phyloP scores from a whole-genome alignment of 2,329 filamentous ascomycete genomes.

The Neocatenulostroma microsporum region DNA sequence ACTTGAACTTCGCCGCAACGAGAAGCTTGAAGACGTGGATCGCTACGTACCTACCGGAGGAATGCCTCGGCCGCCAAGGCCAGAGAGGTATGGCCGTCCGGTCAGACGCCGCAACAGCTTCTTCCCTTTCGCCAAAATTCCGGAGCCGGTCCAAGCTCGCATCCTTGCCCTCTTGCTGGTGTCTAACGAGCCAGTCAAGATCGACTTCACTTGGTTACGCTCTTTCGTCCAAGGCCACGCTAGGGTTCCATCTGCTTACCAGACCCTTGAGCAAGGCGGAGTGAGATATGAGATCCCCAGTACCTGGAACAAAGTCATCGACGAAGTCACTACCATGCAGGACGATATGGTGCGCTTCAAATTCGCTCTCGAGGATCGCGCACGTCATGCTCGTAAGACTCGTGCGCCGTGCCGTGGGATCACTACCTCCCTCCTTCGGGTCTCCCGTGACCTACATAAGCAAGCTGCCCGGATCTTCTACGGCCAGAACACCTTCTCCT shows the following conservation, averaged over 20 bases:
- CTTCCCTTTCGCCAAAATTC: conserved; percentile 13
- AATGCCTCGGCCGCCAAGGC: too few relatives aligned
- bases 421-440: conserved; percentile 10
- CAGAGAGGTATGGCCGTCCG: neutral
- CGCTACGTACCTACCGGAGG: conserved; percentile 12
- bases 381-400: conserved; percentile 11
- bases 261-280: conserved; percentile 2
- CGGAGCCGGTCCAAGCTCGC: conserved; percentile 9
- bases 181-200: conserved; percentile 8
- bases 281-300: conserved; percentile 9
- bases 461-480: conserved; percentile 13
- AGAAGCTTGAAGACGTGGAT: conserved; percentile 11
- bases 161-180: conserved; percentile 13
- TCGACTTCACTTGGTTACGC: conserved; percentile 18
- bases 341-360: conserved; percentile 12
- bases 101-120: neutral
- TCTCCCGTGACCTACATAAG: conserved; percentile 11
- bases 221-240: conserved; percentile 15
- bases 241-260: conserved; percentile 9
- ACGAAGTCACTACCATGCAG: conserved; percentile 12
- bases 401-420: conserved; percentile 11
- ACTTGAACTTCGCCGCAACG: conserved; percentile 10
- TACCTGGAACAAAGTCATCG: conserved; percentile 8
- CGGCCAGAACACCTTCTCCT: conserved; percentile 14
- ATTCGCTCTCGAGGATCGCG: conserved; percentile 13